Evolutionary conservation across 257 asterid species (phyloP).

Genomic region (Lavandula angustifolia): DNA sequence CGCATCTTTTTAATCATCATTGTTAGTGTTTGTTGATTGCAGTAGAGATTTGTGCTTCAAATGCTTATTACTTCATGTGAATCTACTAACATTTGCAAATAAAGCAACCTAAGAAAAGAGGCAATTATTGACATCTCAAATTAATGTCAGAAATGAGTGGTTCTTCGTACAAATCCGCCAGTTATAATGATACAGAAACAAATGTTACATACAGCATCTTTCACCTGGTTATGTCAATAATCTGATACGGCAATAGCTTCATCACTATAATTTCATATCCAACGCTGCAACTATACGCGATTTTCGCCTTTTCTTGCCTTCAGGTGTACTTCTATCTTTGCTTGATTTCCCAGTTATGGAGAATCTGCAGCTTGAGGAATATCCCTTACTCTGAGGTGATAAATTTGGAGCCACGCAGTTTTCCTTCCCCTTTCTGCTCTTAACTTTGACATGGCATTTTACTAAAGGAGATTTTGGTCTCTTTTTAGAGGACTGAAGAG

Average conservation of each 20-base stretch:
- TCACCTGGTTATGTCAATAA: constrained; percentile 24
- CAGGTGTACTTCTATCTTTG: constrained; percentile 56
- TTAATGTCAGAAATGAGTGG: constrained; percentile 5
- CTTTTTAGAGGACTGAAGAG: constrained; percentile 52
- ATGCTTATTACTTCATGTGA: neutral
- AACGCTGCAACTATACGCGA: constrained; percentile 48
- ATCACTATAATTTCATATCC: constrained; percentile 50
- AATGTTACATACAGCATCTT: constrained; percentile 29
- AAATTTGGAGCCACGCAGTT: constrained; percentile 35
- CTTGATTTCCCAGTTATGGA: constrained; percentile 50
- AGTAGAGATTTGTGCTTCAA: neutral
- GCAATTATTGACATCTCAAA: neutral
- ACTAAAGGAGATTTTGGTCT: constrained; percentile 56
- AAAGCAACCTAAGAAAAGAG: neutral
- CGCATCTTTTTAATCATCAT: neutral
- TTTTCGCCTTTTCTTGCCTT: constrained; percentile 76
- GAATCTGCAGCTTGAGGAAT: constrained; percentile 45
- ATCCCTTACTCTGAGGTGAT: constrained; percentile 45
- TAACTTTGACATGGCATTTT: constrained; percentile 35
- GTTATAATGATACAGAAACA: constrained; percentile 23
- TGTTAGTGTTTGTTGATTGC: neutral
- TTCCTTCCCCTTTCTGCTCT: constrained; percentile 51
- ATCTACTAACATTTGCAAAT: neutral
- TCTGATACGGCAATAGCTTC: neutral
- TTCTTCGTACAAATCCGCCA: constrained; percentile 8